phyloP scores from a whole-genome alignment of 2,329 filamentous ascomycete genomes.

The Cladosporium sp. region DNA sequence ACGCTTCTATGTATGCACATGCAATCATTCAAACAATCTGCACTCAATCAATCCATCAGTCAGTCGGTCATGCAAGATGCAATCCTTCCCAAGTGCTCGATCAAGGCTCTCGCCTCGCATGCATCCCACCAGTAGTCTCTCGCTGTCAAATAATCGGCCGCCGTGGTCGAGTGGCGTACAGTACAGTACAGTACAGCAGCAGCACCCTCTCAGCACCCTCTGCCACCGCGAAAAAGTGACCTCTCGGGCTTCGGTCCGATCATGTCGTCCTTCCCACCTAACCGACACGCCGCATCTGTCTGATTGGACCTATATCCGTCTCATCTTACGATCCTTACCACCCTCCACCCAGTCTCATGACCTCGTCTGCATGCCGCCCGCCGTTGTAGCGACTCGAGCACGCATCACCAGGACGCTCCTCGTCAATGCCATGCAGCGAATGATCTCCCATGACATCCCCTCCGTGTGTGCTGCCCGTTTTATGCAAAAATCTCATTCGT shows the following conservation, averaged over 20 bases:
- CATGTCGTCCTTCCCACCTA: not conserved
- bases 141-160: not conserved
- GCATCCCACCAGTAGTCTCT: not conserved
- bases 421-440: conserved; percentile 3
- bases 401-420: conserved; percentile 2
- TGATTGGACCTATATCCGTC: conserved; percentile 6
- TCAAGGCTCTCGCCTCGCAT: not conserved
- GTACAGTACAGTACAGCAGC: not conserved
- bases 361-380: not conserved
- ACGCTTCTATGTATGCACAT: not conserved
- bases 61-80: not conserved
- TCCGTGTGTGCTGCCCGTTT: not conserved
- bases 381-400: not conserved
- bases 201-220: not conserved
- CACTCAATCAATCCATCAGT: not conserved
- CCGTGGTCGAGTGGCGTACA: conserved; percentile 4
- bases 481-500: not conserved
- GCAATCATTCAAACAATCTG: too few relatives aligned
- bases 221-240: not conserved
- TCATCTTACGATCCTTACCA: conserved; percentile 2
- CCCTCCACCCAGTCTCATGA: conserved; percentile 8
- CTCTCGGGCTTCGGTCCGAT: conserved; percentile 17
- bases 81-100: not conserved
- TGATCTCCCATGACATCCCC: not conserved
- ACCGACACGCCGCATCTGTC: not conserved